A percentile compares a stretch with the other conserved stretches of the same genome.
Conservation (phyloP, 179 eudicot species). For the Carnegiea gigantea region DNA sequence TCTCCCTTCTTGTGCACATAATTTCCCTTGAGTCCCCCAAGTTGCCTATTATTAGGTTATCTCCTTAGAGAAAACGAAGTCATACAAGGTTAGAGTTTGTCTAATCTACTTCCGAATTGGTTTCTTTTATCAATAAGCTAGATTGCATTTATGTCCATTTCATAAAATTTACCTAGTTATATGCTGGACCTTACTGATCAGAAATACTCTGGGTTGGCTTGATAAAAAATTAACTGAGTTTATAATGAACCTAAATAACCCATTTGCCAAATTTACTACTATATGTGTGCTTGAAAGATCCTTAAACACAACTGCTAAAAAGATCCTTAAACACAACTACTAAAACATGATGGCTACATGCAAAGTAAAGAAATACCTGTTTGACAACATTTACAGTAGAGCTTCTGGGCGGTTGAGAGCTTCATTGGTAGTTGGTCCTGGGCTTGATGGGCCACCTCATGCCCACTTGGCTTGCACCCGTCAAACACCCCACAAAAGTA, state of each 20-base stretch:
- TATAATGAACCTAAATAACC: too few species aligned
- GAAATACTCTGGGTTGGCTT: too few species aligned
- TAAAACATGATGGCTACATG: too few species aligned
- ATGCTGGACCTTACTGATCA: too few species aligned
- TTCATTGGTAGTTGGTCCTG: conserved; percentile 56
- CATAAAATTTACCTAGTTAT: too few species aligned
- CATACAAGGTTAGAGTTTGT: not conserved
- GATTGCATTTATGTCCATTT: too few species aligned
- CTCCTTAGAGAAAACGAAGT: conserved; percentile 37
- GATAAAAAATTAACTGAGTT: too few species aligned
- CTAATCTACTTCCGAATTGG: not conserved
- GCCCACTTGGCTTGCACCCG: conserved; percentile 84
- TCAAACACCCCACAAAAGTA: conserved; percentile 79
- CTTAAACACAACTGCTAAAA: too few species aligned
- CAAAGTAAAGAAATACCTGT: conserved; percentile 45
- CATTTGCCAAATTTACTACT: too few species aligned
- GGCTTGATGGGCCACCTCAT: conserved; percentile 64
- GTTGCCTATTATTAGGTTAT: conserved; percentile 65
- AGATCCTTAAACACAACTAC: too few species aligned
- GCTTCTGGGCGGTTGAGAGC: conserved; percentile 40
- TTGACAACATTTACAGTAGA: conserved; percentile 53
- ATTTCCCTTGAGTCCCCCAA: conserved; percentile 93
- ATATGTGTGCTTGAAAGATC: too few species aligned
- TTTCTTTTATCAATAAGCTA: too few species aligned
- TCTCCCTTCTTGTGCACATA: conserved; percentile 63